Conservation (phyloP, 2,329 filamentous ascomycete species). For the Dactylellina leptospora region DNA sequence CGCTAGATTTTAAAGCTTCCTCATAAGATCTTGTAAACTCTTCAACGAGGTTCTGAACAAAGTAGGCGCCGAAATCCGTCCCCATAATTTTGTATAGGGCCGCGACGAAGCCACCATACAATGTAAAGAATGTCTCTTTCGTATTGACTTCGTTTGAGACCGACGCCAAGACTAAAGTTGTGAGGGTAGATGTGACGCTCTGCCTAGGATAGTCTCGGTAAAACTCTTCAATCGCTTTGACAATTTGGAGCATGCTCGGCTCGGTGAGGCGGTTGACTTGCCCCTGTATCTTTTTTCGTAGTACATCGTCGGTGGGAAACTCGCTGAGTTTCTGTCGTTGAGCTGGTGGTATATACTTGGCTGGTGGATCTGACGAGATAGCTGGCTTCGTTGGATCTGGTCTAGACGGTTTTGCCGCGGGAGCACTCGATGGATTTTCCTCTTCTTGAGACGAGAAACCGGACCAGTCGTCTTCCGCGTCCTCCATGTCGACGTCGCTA, state of each 20-base stretch:
- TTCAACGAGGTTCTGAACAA: constrained; percentile 79
- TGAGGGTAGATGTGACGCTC: constrained; percentile 81
- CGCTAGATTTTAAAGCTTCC: constrained; percentile 9
- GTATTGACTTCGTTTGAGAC: constrained; percentile 80
- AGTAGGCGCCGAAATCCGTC: constrained; percentile 85
- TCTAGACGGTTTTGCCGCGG: constrained; percentile 1
- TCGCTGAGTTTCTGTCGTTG: constrained; percentile 70
- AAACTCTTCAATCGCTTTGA: constrained; percentile 81
- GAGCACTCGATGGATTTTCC: background rate
- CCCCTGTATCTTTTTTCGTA: constrained; percentile 84
- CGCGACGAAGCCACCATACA: constrained; percentile 88
- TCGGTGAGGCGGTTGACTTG: constrained; percentile 93
- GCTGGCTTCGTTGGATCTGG: constrained; percentile 44
- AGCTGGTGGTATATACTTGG: constrained; percentile 86
- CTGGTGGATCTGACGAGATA: constrained; percentile 53
- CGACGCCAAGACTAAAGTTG: constrained; percentile 79
- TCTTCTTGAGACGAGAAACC: constrained; percentile 36
- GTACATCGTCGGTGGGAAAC: constrained; percentile 70
- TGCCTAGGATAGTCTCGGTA: constrained; percentile 87
- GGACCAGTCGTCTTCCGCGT: constrained; percentile 64
- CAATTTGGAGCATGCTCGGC: constrained; percentile 83
- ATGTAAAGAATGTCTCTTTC: constrained; percentile 87
- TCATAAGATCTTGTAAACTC: constrained; percentile 69
- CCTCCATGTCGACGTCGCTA: constrained; percentile 40
- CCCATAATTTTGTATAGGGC: constrained; percentile 88